These are phyloP conservation scores for Lentinula novae-zelandiae DNA, from an alignment of 1,284 basidiomycete species.

Conservation along the genomic window DNA sequence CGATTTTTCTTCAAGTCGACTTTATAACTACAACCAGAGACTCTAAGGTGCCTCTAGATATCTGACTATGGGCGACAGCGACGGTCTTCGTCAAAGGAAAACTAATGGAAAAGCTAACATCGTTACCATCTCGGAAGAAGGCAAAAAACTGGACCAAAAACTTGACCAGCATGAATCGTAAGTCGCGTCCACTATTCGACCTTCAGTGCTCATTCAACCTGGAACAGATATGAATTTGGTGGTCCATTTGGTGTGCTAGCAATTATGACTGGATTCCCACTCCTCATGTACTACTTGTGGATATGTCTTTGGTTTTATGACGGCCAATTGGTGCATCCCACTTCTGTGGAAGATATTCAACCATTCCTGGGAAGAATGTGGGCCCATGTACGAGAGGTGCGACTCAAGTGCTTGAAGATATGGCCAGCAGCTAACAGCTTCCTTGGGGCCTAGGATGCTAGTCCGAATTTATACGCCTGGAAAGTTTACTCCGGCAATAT, in stretches of 20 bases:
- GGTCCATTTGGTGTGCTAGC: conserved; percentile 88
- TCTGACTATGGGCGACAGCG: conserved; percentile 3
- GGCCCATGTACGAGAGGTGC: conserved; percentile 74
- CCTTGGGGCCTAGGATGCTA: conserved; percentile 67
- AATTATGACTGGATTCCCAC: conserved; percentile 94
- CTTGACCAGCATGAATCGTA: conserved; percentile 76
- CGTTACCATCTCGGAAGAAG: conserved; percentile 51
- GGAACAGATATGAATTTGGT: conserved; percentile 87
- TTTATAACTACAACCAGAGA: too few species aligned
- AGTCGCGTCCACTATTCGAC: conserved; percentile 22
- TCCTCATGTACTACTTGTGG: conserved; percentile 97
- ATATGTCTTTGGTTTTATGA: conserved; percentile 97
- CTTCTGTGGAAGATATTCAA: conserved; percentile 65
- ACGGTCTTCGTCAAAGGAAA: conserved; percentile 14
- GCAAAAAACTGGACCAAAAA: conserved; percentile 64
- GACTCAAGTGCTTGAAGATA: conserved; percentile 18
- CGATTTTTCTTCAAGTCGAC: neutral
- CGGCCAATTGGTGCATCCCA: conserved; percentile 79
- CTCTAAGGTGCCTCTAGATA: too few species aligned
- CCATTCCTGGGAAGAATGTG: conserved; percentile 87
- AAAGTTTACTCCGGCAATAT: conserved; percentile 89
- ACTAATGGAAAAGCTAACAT: conserved; percentile 18
- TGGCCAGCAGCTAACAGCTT: neutral
- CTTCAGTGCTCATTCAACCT: conserved; percentile 16
- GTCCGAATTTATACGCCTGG: conserved; percentile 85